Evolutionary conservation across 2,329 filamentous ascomycete genomes (phyloP), one percentile per base, ranked within the genome.

Genomic region (Diaporthe sp.): DNA sequence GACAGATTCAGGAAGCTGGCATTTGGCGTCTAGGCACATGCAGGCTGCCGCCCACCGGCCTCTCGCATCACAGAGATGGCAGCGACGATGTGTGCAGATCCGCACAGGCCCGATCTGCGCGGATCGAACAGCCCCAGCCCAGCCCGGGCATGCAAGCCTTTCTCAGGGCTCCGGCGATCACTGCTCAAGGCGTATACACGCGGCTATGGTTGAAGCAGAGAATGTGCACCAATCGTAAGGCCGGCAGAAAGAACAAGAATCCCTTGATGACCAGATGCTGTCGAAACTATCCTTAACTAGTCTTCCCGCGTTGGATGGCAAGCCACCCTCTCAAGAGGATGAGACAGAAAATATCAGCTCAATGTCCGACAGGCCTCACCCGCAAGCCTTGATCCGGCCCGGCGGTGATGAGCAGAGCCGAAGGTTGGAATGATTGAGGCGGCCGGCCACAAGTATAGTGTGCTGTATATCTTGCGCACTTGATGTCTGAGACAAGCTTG

Each of bases 1-100:
- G 61, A 61, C 55, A 71, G 15, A n/a, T 40, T 60, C 12, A 50
- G 19, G 45, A 52, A 50, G 57, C 69, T 61, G 57, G 33, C 17
- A 54, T 54, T n/a, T 72, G 57, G 25, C 50, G 69, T 33, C 33
- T 30, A 33, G 22, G 57, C 69, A 61, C 42, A 58, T 61, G 69
- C 69, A 71, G 30, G 10, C 8, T 71, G 45, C 45, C 64, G 30
- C 55, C 30, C 54, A 40, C 30, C 40, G 30, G 22, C 19, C n/a
- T 35, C 30, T 38, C 25, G 69, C 30, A 61, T 38, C 28, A 17
- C 67, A 33, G 28, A 30, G n/a, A 64, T 64, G 60, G 17, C 60
- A 64, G 28, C 5, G 10, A n/a, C 38, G 7, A 38, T 67, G 64
- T 52, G 35, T 38, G 30, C 25, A 25, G 61, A 66, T 22, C 42